A percentile compares a stretch with the other conserved stretches of the same genome.
These are phyloP conservation scores for Beauveria medogensis DNA, from an alignment of 2,329 filamentous ascomycete species.

Conservation along the genomic window DNA sequence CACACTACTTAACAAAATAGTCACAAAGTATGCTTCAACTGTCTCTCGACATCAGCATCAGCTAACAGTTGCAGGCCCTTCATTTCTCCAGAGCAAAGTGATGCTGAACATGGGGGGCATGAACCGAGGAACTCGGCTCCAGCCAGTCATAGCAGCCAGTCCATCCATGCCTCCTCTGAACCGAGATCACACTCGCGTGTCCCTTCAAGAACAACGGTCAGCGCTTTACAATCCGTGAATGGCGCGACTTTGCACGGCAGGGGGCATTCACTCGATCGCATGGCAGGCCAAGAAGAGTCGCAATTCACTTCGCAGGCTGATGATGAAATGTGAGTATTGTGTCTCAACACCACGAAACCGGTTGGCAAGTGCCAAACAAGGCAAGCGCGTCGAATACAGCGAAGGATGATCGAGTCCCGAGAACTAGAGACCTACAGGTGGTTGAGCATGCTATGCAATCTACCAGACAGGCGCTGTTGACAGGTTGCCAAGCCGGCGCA, in stretches of 20 bases:
- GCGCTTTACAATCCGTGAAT: constrained; percentile 25
- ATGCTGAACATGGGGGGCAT: background rate
- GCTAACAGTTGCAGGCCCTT: constrained; percentile 19
- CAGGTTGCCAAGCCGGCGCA: background rate
- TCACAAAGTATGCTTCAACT: constrained; percentile 4
- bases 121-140: constrained; percentile 33
- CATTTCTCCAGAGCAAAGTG: constrained; percentile 22
- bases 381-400: background rate
- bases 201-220: constrained; percentile 45
- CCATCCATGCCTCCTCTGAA: constrained; percentile 39
- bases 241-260: constrained; percentile 15
- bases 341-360: background rate
- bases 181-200: constrained; percentile 43
- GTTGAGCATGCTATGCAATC: background rate
- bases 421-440: background rate
- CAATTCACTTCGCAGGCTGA: background rate
- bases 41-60: background rate
- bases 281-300: background rate
- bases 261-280: background rate
- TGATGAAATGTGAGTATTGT: background rate
- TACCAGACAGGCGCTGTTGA: background rate
- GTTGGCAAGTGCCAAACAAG: background rate
- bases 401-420: background rate
- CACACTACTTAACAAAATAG: background rate
- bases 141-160: constrained; percentile 44